Percentiles rank a stretch among this genome's conserved stretches.
These are phyloP conservation scores for Hexamita inflata DNA, from an alignment of 208 protist species.

Conservation along the genomic window DNA sequence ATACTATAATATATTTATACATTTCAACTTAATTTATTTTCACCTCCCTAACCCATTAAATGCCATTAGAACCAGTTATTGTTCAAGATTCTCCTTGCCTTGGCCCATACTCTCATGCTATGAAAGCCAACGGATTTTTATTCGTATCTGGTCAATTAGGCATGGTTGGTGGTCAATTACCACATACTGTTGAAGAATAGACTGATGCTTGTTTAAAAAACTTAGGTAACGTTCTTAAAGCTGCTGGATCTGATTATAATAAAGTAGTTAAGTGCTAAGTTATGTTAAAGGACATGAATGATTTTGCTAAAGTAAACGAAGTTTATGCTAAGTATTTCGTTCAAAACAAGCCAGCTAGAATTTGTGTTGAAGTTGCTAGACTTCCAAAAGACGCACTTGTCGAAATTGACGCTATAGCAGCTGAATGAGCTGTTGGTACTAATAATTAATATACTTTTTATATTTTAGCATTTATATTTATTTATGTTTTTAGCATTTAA, in stretches of 20 bases:
- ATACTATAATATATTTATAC: too few relatives aligned
- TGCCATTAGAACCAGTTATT: too few relatives aligned
- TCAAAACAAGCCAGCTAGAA: conserved; percentile 40
- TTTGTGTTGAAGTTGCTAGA: conserved; percentile 46
- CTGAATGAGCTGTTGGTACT: too few relatives aligned
- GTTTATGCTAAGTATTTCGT: conserved; percentile 51
- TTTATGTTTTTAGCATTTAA: too few relatives aligned
- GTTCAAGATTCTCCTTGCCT: neutral
- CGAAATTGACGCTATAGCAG: conserved; percentile 55
- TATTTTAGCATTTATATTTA: too few relatives aligned
- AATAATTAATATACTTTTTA: too few relatives aligned
- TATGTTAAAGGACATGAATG: conserved; percentile 51
- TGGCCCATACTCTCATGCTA: conserved; percentile 36
- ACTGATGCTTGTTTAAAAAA: conserved; percentile 46
- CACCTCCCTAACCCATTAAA: too few relatives aligned
- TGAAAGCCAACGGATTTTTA: conserved; percentile 40
- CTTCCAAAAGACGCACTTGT: conserved; percentile 52
- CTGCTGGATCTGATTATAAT: conserved; percentile 39
- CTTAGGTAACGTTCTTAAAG: conserved; percentile 50
- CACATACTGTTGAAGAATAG: conserved; percentile 33
- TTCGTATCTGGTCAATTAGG: conserved; percentile 46
- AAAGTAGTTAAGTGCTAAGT: conserved; percentile 57
- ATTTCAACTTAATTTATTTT: too few relatives aligned
- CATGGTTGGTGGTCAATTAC: neutral
- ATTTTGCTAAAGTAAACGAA: conserved; percentile 54